Evolutionary conservation across 257 asterid species (phyloP).

Genomic region (Thymus mandschuricus): DNA sequence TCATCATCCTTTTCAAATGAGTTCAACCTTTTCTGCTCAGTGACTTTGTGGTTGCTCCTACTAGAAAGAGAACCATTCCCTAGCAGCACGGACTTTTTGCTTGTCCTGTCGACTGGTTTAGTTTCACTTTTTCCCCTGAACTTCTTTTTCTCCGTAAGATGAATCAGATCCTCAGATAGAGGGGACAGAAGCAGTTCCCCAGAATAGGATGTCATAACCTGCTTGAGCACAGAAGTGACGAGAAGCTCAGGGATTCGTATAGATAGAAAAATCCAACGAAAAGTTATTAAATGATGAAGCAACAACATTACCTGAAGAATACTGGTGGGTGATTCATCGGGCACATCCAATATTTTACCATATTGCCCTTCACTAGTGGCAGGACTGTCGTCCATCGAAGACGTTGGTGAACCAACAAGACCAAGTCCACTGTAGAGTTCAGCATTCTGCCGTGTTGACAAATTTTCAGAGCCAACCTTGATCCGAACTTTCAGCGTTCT

Average conservation of each 20-base stretch:
- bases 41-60: conserved; percentile 48
- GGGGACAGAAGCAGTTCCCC: conserved; percentile 72
- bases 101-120: conserved; percentile 39
- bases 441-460: conserved; percentile 71
- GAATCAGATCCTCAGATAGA: conserved; percentile 63
- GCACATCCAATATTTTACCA: conserved; percentile 45
- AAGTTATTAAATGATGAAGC: conserved; percentile 26
- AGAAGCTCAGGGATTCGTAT: conserved; percentile 21
- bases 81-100: conserved; percentile 40
- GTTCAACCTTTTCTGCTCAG: conserved; percentile 46
- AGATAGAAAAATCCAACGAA: conserved; percentile 20
- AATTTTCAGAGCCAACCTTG: conserved; percentile 80
- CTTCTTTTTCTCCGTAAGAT: conserved; percentile 50
- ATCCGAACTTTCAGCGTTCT: conserved; percentile 82
- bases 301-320: conserved; percentile 78
- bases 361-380: conserved; percentile 56
- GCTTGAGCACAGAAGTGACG: conserved; percentile 38
- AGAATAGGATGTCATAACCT: conserved; percentile 87
- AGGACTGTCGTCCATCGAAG: conserved; percentile 82
- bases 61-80: conserved; percentile 57
- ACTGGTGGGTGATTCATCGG: conserved; percentile 83
- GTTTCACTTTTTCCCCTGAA: conserved; percentile 49
- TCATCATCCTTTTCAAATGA: conserved; percentile 43
- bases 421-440: conserved; percentile 97
- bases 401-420: conserved; percentile 85